Percentiles rank a stretch among this genome's conserved stretches.
Conservation (phyloP, 306 rosid genomes). For the Casuarina cunninghamiana region DNA sequence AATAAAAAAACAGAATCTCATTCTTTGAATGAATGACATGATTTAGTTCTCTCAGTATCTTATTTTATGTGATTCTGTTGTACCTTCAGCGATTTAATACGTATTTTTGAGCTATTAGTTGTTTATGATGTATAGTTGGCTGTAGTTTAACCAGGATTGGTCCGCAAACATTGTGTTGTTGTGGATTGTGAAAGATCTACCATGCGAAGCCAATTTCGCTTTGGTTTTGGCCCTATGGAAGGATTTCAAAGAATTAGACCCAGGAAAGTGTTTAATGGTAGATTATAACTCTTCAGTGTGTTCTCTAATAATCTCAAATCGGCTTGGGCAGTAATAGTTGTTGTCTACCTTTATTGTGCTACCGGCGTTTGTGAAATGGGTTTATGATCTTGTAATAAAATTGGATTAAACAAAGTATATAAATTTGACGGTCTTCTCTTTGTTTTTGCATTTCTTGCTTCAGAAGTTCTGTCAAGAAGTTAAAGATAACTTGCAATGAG, state of each 20-base stretch:
- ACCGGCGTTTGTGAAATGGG: neutral
- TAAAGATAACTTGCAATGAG: neutral
- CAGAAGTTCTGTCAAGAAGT: neutral
- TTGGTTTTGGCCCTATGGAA: neutral
- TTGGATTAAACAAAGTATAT: neutral
- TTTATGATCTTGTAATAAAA: neutral
- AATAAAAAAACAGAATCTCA: too few species aligned
- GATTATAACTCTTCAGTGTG: neutral
- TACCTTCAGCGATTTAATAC: neutral
- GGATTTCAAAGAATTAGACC: too few species aligned
- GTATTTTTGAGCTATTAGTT: neutral
- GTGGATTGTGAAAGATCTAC: slow-evolving; percentile 3
- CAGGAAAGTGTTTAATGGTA: neutral
- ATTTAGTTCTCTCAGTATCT: too few species aligned
- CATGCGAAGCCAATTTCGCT: neutral
- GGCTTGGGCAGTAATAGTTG: neutral
- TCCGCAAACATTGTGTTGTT: slow-evolving; percentile 12
- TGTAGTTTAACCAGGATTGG: slow-evolving; percentile 5
- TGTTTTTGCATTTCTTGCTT: neutral
- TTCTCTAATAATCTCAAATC: neutral
- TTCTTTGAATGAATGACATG: too few species aligned
- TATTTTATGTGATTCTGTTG: neutral
- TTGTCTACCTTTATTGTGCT: neutral
- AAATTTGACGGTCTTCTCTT: neutral
- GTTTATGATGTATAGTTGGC: neutral